Conservation (phyloP, 2,329 filamentous ascomycete genomes). For the Thielaviopsis punctulata region DNA sequence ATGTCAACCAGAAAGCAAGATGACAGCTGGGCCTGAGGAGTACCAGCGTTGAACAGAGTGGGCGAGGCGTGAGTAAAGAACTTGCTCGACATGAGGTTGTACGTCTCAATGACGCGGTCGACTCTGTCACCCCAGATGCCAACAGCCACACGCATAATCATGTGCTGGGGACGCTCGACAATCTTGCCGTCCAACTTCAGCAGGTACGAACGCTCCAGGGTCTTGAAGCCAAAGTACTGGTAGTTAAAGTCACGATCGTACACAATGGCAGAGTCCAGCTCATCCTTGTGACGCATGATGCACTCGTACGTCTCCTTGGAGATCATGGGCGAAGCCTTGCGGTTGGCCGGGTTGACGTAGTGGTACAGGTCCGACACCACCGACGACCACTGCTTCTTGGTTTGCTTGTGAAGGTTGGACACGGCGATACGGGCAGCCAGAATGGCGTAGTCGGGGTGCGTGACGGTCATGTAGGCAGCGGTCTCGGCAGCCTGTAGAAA, state of each 20-base stretch:
- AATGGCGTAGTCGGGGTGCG: conserved; percentile 96
- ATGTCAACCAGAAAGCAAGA: conserved; percentile 99
- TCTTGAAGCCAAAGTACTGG: conserved; percentile 99
- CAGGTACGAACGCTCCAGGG: conserved; percentile 90
- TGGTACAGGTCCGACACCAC: conserved; percentile 87
- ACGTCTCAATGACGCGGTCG: conserved; percentile 89
- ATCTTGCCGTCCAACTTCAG: conserved; percentile 92
- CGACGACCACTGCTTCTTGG: conserved; percentile 98
- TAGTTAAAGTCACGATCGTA: conserved; percentile 99
- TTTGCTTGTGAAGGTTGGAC: conserved; percentile 99
- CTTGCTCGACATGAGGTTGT: conserved; percentile 97
- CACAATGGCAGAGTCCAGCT: conserved; percentile 96
- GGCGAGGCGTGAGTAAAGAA: conserved; percentile 97
- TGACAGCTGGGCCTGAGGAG: conserved; percentile 81
- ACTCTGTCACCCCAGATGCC: conserved; percentile 93
- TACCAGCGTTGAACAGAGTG: conserved; percentile 95
- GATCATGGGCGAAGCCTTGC: conserved; percentile 78
- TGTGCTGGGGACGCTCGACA: conserved; percentile 92
- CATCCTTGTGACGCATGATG: conserved; percentile 89
- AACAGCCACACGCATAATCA: conserved; percentile 98
- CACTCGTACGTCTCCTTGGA: conserved; percentile 77
- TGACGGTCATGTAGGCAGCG: conserved; percentile 98
- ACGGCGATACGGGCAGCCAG: conserved; percentile 96
- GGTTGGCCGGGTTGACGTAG: conserved; percentile 92
- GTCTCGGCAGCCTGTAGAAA: conserved; percentile 74